Base-by-base conservation (phyloP, 306 rosid species). In the Ammopiptanthus mongolicus region DNA sequence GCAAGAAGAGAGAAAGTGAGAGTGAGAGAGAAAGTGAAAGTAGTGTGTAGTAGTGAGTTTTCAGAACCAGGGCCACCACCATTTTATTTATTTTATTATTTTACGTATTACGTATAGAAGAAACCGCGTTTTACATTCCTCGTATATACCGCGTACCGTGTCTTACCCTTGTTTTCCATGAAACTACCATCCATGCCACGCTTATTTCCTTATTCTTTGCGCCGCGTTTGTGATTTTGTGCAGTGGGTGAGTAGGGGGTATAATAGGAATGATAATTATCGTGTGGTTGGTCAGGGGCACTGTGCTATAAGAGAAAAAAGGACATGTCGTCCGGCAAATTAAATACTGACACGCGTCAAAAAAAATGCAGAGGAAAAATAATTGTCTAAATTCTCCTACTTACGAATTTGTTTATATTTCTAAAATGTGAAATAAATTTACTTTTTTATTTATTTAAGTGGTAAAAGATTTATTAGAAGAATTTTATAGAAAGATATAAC, bases 61-160 rank as follows among this genome's bases (percentile, higher is more conserved):
- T 28, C 60, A 6, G 8, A 3, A 7, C n/a, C n/a, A 3, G 19
- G 3, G 28, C 28, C 28, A 23, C 23, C 39, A 0, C 14, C 0
- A 9, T 19, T 61, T 44, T 22, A 28, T 17, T 15, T 71, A n/a
- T n/a, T n/a, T n/a, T n/a, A n/a, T n/a, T n/a, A n/a, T n/a, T n/a
- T n/a, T n/a, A n/a, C n/a, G n/a, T n/a, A n/a, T n/a, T 15, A 23
- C 46, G 63, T n/a, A n/a, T 21, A 12, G 1, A 2, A 52, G 50
- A 39, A 58, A 81, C 80, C 90, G 90, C 79, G 88, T 81, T 82
- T 25, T 57, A 25, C 69, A 79, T 28, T 48, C 84, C 75, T 22
- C 59, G 91, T 74, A 81, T 73, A 62, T 41, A 34, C 85, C 88
- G 87, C 61, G 91, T 77, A 3, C 1, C 8, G 6, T 65, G n/a